These are phyloP conservation scores for Carpinus fangiana DNA, from an alignment of 306 rosid genomes.

Conservation along the genomic window DNA sequence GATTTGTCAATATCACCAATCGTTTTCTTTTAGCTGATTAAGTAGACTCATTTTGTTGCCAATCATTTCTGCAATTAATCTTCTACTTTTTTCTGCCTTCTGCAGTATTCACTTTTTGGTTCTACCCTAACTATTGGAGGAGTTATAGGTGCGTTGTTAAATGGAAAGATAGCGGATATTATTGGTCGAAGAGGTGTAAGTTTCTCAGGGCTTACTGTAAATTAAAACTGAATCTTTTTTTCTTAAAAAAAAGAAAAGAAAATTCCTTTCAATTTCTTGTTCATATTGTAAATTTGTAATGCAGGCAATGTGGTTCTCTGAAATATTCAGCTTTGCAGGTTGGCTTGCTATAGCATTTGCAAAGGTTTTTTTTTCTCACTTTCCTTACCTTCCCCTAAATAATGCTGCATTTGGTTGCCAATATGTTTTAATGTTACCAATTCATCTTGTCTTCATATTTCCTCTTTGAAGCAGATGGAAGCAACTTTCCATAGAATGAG, in stretches of 20 bases:
- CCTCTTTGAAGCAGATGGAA: background rate
- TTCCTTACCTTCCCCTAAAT: background rate
- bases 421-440: background rate
- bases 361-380: slow-evolving; percentile 35
- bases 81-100: background rate
- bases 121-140: slow-evolving; percentile 84
- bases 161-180: slow-evolving; percentile 70
- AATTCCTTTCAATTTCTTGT: slow-evolving; percentile 1
- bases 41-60: too few species aligned
- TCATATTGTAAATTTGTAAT: slow-evolving; percentile 29
- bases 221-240: background rate
- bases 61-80: background rate
- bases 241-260: too few species aligned
- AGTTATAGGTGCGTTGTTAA: slow-evolving; percentile 67
- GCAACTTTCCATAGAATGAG: background rate
- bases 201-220: slow-evolving; percentile 5
- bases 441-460: background rate
- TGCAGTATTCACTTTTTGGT: slow-evolving; percentile 78
- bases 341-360: slow-evolving; percentile 64
- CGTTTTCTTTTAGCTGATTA: too few species aligned
- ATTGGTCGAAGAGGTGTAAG: slow-evolving; percentile 80
- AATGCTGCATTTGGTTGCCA: background rate
- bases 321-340: slow-evolving; percentile 71
- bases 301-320: slow-evolving; percentile 78
- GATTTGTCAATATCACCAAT: background rate